Evolutionary conservation across 805 yeast genomes (phyloP).

Genomic region (Hanseniaspora singularis): DNA sequence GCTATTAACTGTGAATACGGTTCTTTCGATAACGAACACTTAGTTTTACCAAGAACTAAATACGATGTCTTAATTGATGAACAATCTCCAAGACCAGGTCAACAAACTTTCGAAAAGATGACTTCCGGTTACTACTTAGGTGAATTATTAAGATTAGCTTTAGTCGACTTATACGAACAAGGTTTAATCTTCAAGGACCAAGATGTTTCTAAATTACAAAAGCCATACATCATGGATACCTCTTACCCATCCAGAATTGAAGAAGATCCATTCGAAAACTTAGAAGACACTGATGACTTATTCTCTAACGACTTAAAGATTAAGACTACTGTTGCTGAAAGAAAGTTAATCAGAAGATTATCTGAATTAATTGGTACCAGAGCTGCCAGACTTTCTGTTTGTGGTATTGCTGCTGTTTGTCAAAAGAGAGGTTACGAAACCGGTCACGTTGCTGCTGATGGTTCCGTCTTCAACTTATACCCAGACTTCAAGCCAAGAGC

Average conservation of each 20-base stretch:
- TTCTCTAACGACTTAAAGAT: constrained; percentile 50
- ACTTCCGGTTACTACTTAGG: constrained; percentile 94
- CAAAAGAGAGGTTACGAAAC: constrained; percentile 66
- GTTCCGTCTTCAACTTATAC: constrained; percentile 87
- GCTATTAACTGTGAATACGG: constrained; percentile 98
- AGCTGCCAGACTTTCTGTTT: constrained; percentile 81
- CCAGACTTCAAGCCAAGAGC: constrained; percentile 87
- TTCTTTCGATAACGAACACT: constrained; percentile 86
- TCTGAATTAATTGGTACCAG: constrained; percentile 85
- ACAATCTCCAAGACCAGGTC: constrained; percentile 90
- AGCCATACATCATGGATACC: constrained; percentile 71
- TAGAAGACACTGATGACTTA: constrained; percentile 59
- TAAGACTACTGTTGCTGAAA: constrained; percentile 60
- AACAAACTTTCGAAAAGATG: constrained; percentile 94
- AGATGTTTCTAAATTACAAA: constrained; percentile 49
- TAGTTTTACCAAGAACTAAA: constrained; percentile 74
- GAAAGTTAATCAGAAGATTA: constrained; percentile 67
- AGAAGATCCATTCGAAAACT: constrained; percentile 76
- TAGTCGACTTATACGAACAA: constrained; percentile 56
- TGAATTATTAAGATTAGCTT: constrained; percentile 70
- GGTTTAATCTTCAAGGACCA: constrained; percentile 60
- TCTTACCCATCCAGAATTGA: constrained; percentile 79
- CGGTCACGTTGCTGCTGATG: constrained; percentile 92
- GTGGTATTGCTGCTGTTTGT: constrained; percentile 92
- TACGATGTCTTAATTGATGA: constrained; percentile 71